phyloP scores from a whole-genome alignment of 495 filamentous ascomycete genomes.

The Aeminium ludgeri region DNA sequence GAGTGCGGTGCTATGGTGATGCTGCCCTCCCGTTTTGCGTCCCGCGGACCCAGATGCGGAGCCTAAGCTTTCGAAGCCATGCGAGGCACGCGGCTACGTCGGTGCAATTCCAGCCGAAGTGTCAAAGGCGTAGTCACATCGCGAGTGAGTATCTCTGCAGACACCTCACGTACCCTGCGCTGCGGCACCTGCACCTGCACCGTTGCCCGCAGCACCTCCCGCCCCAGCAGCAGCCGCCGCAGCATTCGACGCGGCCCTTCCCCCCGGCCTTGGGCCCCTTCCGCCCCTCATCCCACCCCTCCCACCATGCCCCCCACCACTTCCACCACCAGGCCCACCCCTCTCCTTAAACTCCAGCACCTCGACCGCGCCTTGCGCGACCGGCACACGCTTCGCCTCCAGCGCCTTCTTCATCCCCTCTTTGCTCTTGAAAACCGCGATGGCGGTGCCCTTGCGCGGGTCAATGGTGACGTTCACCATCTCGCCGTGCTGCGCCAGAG shows the following conservation, averaged over 20 bases:
- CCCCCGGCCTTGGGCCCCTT: slow-evolving; percentile 4
- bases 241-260: background rate
- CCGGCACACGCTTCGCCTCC: slow-evolving; percentile 56
- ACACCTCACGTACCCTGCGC: too few relatives aligned
- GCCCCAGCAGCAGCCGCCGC: background rate
- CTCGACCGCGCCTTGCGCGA: slow-evolving; percentile 61
- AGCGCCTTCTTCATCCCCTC: slow-evolving; percentile 60
- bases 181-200: too few relatives aligned
- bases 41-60: too few relatives aligned
- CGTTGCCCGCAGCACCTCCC: slow-evolving; percentile 1
- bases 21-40: too few relatives aligned
- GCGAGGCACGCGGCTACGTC: too few relatives aligned
- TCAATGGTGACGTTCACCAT: slow-evolving; percentile 74
- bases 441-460: slow-evolving; percentile 82
- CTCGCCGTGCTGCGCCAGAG: slow-evolving; percentile 51
- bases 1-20: too few relatives aligned
- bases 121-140: too few relatives aligned
- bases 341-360: slow-evolving; percentile 64
- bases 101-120: too few relatives aligned
- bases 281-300: slow-evolving; percentile 11
- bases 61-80: too few relatives aligned
- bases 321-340: slow-evolving; percentile 5
- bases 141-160: too few relatives aligned
- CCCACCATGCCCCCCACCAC: slow-evolving; percentile 4
- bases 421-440: slow-evolving; percentile 64